Percentiles rank a stretch among this genome's conserved stretches.
Conservation (phyloP, 305 asterid species). For the Solanum hybrid region DNA sequence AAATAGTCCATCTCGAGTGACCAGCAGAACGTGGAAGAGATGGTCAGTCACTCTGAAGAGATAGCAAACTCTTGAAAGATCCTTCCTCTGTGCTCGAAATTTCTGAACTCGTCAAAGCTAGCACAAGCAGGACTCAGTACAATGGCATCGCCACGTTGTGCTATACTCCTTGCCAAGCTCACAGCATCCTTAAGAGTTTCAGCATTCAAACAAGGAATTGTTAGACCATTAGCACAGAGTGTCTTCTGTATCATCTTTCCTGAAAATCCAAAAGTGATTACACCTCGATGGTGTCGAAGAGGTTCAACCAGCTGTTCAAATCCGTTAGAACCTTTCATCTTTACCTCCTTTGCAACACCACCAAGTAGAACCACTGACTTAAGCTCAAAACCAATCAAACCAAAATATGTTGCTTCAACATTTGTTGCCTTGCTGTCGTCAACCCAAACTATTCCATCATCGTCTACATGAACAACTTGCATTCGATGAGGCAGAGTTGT, state of each 20-base stretch:
- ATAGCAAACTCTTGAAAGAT: conserved; percentile 26
- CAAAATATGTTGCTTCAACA: conserved; percentile 30
- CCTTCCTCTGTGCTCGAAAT: conserved; percentile 31
- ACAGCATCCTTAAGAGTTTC: conserved; percentile 18
- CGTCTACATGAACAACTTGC: conserved; percentile 25
- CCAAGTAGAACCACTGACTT: conserved; percentile 29
- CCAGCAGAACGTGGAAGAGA: background rate
- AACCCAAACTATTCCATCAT: conserved; percentile 22
- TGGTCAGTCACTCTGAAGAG: background rate
- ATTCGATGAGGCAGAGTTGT: conserved; percentile 29
- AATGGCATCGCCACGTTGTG: conserved; percentile 28
- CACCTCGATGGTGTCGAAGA: conserved; percentile 22
- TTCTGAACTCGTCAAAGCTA: conserved; percentile 33
- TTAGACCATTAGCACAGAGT: conserved; percentile 17
- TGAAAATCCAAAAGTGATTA: conserved; percentile 33
- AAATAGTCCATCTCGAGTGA: background rate
- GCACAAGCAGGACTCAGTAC: conserved; percentile 32
- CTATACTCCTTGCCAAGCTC: conserved; percentile 22
- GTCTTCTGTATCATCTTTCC: conserved; percentile 22
- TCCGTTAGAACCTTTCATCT: conserved; percentile 18
- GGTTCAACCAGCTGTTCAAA: conserved; percentile 30
- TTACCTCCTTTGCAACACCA: conserved; percentile 25
- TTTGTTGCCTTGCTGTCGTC: conserved; percentile 39
- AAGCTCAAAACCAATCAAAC: conserved; percentile 21
- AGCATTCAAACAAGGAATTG: conserved; percentile 23